Conservation (phyloP, 192 early-diverging fungal species). For the Entomortierella parvispora region DNA sequence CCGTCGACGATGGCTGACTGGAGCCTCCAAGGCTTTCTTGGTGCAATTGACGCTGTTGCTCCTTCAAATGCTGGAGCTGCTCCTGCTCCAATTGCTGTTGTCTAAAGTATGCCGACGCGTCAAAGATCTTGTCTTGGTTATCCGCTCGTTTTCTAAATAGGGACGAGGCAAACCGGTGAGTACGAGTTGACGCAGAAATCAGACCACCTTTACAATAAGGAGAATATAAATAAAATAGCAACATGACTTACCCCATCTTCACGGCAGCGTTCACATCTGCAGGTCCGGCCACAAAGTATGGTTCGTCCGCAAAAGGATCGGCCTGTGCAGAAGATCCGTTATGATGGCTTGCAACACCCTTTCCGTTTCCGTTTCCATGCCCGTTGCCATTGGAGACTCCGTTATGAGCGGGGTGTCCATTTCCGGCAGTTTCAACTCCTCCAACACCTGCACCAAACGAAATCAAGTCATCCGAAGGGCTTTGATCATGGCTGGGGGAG, state of each 20-base stretch:
- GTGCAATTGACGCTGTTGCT: constrained; percentile 27
- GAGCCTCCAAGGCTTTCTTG: constrained; percentile 18
- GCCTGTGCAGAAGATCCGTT: not conserved
- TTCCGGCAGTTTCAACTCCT: not conserved
- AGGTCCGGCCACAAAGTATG: constrained; percentile 23
- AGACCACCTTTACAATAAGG: not conserved
- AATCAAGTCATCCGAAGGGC: constrained; percentile 21
- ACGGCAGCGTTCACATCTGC: constrained; percentile 36
- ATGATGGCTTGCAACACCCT: not conserved
- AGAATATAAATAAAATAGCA: not conserved
- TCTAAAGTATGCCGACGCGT: constrained; percentile 39
- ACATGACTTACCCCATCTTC: constrained; percentile 36
- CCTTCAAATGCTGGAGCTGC: constrained; percentile 32
- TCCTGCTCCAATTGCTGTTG: constrained; percentile 51
- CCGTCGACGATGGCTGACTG: not conserved
- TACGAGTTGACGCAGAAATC: not conserved
- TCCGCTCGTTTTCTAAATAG: constrained; percentile 35
- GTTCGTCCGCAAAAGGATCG: constrained; percentile 38
- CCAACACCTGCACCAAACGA: constrained; percentile 26
- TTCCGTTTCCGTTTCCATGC: constrained; percentile 31
- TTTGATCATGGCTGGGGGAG: not conserved
- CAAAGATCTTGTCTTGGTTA: constrained; percentile 51
- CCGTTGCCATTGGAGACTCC: not conserved
- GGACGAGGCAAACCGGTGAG: not conserved
- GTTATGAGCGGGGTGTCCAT: constrained; percentile 8